phyloP scores from a whole-genome alignment of 176 grass and related monocot genomes.

The Metroxylon sagu region DNA sequence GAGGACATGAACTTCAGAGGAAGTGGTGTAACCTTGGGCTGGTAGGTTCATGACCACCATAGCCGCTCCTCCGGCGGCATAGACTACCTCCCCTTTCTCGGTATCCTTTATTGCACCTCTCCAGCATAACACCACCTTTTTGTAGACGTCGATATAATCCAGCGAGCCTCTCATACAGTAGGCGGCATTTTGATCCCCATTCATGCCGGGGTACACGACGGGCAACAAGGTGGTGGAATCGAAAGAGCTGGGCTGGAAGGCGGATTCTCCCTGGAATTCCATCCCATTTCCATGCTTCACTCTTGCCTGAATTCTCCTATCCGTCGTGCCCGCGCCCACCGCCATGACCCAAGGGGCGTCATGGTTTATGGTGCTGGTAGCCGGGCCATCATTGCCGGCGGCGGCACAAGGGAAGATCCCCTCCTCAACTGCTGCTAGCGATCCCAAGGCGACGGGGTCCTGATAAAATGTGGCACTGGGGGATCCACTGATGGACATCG shows the following conservation, averaged over 20 bases:
- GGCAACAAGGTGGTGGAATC: background rate
- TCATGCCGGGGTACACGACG: too few species aligned
- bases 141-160: background rate
- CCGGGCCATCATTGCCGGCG: background rate
- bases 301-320: background rate
- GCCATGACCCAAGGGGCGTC: slow-evolving; percentile 1
- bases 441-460: background rate
- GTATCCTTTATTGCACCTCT: background rate
- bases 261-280: slow-evolving; percentile 1
- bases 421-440: background rate
- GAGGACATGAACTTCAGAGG: slow-evolving; percentile 19
- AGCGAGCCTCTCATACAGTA: background rate
- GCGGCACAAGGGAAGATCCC: background rate
- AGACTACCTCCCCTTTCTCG: slow-evolving; percentile 1
- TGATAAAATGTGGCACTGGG: slow-evolving; percentile 9
- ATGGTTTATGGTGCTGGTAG: background rate
- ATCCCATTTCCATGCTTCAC: slow-evolving; percentile 1
- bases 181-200: too few species aligned
- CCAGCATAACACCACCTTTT: background rate
- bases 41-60: background rate
- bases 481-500: too few species aligned
- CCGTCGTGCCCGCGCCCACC: background rate
- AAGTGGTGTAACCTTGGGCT: slow-evolving; percentile 16
- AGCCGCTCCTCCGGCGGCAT: background rate
- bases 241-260: slow-evolving; percentile 4